These are phyloP conservation scores for Termitomyces heimii DNA, from an alignment of 768 basidiomycete species.

Conservation along the genomic window DNA sequence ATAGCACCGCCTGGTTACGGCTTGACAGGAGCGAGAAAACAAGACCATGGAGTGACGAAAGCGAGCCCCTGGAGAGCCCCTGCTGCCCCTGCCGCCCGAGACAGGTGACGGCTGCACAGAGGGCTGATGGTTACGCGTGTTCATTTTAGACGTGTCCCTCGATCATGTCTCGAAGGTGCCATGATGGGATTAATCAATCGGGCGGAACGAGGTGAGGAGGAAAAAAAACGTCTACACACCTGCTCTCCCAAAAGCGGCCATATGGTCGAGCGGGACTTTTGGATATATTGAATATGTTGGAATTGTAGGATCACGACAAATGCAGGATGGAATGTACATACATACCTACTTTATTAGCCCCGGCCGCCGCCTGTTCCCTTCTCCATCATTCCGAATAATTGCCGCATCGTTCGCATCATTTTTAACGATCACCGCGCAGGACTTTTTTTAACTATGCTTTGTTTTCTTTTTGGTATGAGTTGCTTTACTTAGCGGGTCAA, in stretches of 20 bases:
- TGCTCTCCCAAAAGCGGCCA: too few species aligned
- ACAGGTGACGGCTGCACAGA: background rate
- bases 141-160: background rate
- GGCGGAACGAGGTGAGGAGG: background rate
- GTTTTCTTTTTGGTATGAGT: background rate
- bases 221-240: too few species aligned
- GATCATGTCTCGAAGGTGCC: background rate
- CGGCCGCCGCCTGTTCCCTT: too few species aligned
- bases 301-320: too few species aligned
- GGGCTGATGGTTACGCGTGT: background rate
- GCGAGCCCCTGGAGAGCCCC: background rate
- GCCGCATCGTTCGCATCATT: background rate
- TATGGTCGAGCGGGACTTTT: too few species aligned
- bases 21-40: too few species aligned
- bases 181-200: background rate
- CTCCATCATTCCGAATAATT: background rate
- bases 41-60: background rate
- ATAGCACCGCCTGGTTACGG: background rate
- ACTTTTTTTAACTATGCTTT: background rate
- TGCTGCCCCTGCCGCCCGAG: background rate
- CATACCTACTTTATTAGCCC: too few species aligned
- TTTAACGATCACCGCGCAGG: background rate
- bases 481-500: too few species aligned
- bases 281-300: too few species aligned
- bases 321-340: too few species aligned